Percentiles rank a stretch among this genome's conserved stretches.
Conservation (phyloP, 768 basidiomycete genomes). For the Trametes elegans region DNA sequence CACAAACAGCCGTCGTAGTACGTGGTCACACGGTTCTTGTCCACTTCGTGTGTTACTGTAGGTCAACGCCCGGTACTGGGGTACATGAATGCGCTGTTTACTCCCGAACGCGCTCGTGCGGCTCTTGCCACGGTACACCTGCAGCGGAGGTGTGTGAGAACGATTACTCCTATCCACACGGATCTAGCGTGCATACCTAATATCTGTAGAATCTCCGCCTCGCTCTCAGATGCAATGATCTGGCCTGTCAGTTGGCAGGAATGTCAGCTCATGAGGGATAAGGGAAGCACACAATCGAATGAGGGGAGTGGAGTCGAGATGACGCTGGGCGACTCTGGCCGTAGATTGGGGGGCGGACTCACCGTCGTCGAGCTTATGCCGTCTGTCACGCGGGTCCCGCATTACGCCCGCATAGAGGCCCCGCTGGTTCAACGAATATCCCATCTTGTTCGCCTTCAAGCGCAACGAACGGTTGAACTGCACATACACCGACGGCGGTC, state of each 20-base stretch:
- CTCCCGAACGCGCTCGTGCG: slow-evolving; percentile 59
- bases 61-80: too few relatives aligned
- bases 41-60: too few relatives aligned
- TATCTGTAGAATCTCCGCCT: slow-evolving; percentile 81
- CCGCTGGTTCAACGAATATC: slow-evolving; percentile 85
- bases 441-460: slow-evolving; percentile 75
- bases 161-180: background rate
- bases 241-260: slow-evolving; percentile 12
- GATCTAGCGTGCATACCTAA: slow-evolving; percentile 39
- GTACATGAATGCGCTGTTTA: background rate
- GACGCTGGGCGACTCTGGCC: background rate
- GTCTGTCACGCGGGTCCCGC: slow-evolving; percentile 62
- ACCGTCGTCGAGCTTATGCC: slow-evolving; percentile 63
- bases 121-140: slow-evolving; percentile 81
- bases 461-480: slow-evolving; percentile 28
- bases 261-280: background rate
- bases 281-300: background rate
- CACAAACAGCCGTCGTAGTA: too few relatives aligned
- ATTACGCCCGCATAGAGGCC: slow-evolving; percentile 75
- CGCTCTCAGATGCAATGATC: slow-evolving; percentile 78
- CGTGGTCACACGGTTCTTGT: background rate
- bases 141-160: background rate
- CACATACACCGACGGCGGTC: too few relatives aligned
- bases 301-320: background rate
- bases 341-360: slow-evolving; percentile 17